phyloP scores from a whole-genome alignment of 352 stramenopile species.

The Thalassiosira mediterranea region DNA sequence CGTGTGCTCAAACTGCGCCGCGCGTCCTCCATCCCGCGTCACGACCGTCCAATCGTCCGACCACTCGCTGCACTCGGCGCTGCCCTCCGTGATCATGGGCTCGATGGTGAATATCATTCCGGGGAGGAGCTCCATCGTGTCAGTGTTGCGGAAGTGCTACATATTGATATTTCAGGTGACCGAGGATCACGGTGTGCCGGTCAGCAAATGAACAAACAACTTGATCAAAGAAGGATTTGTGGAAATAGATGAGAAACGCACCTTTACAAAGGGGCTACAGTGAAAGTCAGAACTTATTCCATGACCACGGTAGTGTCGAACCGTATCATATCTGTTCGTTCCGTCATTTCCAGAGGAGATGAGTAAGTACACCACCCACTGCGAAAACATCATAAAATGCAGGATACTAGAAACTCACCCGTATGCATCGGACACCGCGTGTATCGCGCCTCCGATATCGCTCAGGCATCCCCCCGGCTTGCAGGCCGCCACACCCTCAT shows the following conservation, averaged over 20 bases:
- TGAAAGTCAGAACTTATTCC: slow-evolving; percentile 96
- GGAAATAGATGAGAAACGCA: slow-evolving; percentile 53
- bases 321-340: slow-evolving; percentile 81
- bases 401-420: no score
- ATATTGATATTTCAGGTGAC: slow-evolving; percentile 21
- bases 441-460: slow-evolving; percentile 78
- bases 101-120: slow-evolving; percentile 99
- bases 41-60: slow-evolving; percentile 94
- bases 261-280: slow-evolving; percentile 92
- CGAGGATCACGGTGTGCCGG: slow-evolving; percentile 3
- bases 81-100: slow-evolving; percentile 93
- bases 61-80: slow-evolving; percentile 87
- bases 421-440: slow-evolving; percentile 80
- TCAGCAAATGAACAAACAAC: slow-evolving; percentile 10
- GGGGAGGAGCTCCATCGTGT: slow-evolving; percentile 72
- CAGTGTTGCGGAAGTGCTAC: slow-evolving; percentile 79
- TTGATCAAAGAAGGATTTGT: slow-evolving; percentile 75
- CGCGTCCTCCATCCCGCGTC: slow-evolving; percentile 71
- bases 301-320: slow-evolving; percentile 94
- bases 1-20: slow-evolving; percentile 83
- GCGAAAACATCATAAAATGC: no score
- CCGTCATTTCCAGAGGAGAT: no score
- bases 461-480: slow-evolving; percentile 80
- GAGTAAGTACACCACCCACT: no score
- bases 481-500: slow-evolving; percentile 74